phyloP scores from a whole-genome alignment of 108 stramenopile species.

The Stephanodiscus minutulus region DNA sequence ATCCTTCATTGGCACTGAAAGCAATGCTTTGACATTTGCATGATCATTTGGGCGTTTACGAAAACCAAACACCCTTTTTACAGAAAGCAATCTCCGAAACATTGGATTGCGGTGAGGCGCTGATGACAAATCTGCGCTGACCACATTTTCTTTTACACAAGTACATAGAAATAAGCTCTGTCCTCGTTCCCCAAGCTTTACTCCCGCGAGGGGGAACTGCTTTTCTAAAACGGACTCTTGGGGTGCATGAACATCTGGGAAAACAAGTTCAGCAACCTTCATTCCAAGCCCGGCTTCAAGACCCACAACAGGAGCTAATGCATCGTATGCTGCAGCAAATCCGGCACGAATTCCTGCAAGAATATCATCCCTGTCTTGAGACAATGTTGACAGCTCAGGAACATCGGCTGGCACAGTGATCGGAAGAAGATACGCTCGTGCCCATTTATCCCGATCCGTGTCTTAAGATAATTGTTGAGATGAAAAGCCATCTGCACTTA shows the following conservation, averaged over 20 bases:
- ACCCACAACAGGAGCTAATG: slow-evolving; percentile 59
- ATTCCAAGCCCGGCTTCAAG: slow-evolving; percentile 31
- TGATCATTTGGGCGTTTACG: background rate
- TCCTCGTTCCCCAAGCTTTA: slow-evolving; percentile 22
- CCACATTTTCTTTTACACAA: background rate
- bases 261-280: slow-evolving; percentile 39
- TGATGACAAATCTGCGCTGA: slow-evolving; percentile 7
- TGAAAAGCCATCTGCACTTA: slow-evolving; percentile 14
- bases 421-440: slow-evolving; percentile 68
- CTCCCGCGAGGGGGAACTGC: slow-evolving; percentile 22
- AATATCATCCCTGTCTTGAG: slow-evolving; percentile 68
- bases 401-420: slow-evolving; percentile 62
- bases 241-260: slow-evolving; percentile 24
- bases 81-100: slow-evolving; percentile 6
- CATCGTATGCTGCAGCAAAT: slow-evolving; percentile 76
- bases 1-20: background rate
- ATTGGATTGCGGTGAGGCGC: background rate
- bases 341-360: slow-evolving; percentile 70
- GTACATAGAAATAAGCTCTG: background rate
- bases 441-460: slow-evolving; percentile 52
- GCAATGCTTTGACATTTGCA: background rate
- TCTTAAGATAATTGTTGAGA: slow-evolving; percentile 9
- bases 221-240: slow-evolving; percentile 8
- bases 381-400: slow-evolving; percentile 58
- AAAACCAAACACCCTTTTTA: slow-evolving; percentile 4